Evolutionary conservation across 148 eudicot species (phyloP), one percentile per base, ranked within the genome.

Genomic region (Dianthus caryophyllus): DNA sequence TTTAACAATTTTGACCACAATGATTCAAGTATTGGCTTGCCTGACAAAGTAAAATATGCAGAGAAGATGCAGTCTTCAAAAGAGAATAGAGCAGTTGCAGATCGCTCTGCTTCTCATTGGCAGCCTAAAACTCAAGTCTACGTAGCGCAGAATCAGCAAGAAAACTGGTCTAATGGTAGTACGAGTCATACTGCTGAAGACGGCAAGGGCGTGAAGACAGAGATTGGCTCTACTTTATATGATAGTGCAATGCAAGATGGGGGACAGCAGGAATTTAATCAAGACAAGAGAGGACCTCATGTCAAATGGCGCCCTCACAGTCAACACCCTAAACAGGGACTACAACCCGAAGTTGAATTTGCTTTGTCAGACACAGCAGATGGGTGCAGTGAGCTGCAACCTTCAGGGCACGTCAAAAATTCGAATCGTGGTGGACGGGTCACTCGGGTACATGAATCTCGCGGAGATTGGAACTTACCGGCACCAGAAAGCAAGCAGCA

Each of bases 21-120:
- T 64, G 80, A 83, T 62, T 31, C 29, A 52, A 71, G 61, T 53
- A 50, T 68, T 73, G 81, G 66, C 48, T 69, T 73, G 75, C 55
- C 61, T 8, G 78, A 79, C 24, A 89, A 83, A 57, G 61, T 74
- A 31, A 77, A 52, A 46, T 88, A 80, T 68, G 39, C 53, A 11
- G 97, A 88, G 50, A 83, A 70, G 81, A 67, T 51, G 60, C 24
- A 39, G 33, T 65, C 79, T 56, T 70, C 77, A 4, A 84, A 79
- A 75, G 88, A 86, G 41, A 82, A 57, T 33, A 74, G 84, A 39
- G 81, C 69, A 71, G 49, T 44, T 46, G 83, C 72, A 63, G 90
- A 88, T 53, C 84, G 84, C 13, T 52, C 82, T 33, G 44, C 75
- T 3, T 68, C 96, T 69, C 92, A 86, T 14, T 95, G 99, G 99